Conservation (phyloP, 2,329 filamentous ascomycete genomes). For the Ophiosphaerella korrae region DNA sequence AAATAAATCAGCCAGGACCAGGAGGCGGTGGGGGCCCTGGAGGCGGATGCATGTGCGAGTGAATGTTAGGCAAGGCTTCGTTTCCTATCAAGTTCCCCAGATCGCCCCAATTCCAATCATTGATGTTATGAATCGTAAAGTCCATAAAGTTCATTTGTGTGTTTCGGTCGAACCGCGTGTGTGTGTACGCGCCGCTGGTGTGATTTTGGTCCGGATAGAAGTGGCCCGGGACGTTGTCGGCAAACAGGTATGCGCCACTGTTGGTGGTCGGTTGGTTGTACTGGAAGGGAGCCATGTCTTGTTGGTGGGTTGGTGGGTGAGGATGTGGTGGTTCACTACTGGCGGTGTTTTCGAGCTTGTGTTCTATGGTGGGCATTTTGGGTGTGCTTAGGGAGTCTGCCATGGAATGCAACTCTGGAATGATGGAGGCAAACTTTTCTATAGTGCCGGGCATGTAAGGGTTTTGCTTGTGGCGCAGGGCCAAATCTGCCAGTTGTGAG, state of each 20-base stretch:
- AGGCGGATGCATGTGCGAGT: conserved; percentile 8
- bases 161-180: conserved; percentile 30
- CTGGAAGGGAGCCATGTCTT: conserved; percentile 19
- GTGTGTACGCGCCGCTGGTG: conserved; percentile 17
- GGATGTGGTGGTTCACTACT: conserved; percentile 2
- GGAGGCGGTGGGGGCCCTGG: conserved; percentile 6
- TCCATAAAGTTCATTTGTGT: conserved; percentile 45
- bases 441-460: conserved; percentile 47
- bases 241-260: conserved; percentile 38
- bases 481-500: conserved; percentile 43
- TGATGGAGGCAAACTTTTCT: conserved; percentile 43
- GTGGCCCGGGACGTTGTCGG: conserved; percentile 28
- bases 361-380: conserved; percentile 7
- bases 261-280: conserved; percentile 31
- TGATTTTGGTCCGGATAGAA: conserved; percentile 30
- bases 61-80: conserved; percentile 19
- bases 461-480: conserved; percentile 38
- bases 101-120: conserved; percentile 45
- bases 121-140: conserved; percentile 42
- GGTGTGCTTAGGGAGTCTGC: conserved; percentile 29
- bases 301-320: conserved; percentile 13
- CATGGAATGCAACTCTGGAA: conserved; percentile 46
- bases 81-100: conserved; percentile 34
- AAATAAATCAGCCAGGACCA: not conserved
- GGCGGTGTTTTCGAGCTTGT: conserved; percentile 10